Base-by-base conservation (phyloP, 1,284 basidiomycete species). In the Neotropicomus parvogracilis region DNA sequence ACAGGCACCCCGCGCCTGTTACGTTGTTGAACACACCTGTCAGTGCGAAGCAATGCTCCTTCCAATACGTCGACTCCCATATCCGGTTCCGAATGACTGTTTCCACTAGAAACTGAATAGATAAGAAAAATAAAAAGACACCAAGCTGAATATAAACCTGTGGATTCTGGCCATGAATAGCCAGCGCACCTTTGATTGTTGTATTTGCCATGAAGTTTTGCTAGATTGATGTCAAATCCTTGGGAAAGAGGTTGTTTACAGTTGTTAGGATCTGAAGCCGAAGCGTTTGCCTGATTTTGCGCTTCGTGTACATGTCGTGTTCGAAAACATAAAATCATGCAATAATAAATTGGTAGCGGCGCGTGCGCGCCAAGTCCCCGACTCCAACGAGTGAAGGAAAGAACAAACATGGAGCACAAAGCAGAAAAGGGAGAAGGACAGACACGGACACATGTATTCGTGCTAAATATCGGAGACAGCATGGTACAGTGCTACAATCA, bases 51-150 rank as follows among this genome's bases (percentile, higher is more conserved):
- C 92, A 95, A 52, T 94, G 90, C 64, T 97, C 93, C 70, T 97
- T 99, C 97, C 97, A 99, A 70, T 84, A 99, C 14, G 79, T 71
- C 0, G 90, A 90, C 67, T 98, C 95, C 75, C 97, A 99, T 54
- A 99, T 97, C 50, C 97, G 84, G 60, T 88, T 89, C 40, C 97
- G 84, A 57, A 99, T 94, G 54, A 98, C 89, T 47, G 94, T 97
- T 75, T 99, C 97, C 40, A 99, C 88, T 65, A 99, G 75, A 70
- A 85, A 94, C 91, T 98, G 64, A 42, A 55, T 36, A 55, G 56
- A 66, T 75, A 66, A 70, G 48, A 53, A 46, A 28, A 7, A 24
- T 37, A 44, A 53, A 45, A 47, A 49, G 17, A 16, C 16, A 13
- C 8, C 24, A 10, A 14, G 12, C 5, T 14, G 19, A 38, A 47